Conservation (phyloP, 2,329 filamentous ascomycete genomes). For the Aspergillus calidoustus region DNA sequence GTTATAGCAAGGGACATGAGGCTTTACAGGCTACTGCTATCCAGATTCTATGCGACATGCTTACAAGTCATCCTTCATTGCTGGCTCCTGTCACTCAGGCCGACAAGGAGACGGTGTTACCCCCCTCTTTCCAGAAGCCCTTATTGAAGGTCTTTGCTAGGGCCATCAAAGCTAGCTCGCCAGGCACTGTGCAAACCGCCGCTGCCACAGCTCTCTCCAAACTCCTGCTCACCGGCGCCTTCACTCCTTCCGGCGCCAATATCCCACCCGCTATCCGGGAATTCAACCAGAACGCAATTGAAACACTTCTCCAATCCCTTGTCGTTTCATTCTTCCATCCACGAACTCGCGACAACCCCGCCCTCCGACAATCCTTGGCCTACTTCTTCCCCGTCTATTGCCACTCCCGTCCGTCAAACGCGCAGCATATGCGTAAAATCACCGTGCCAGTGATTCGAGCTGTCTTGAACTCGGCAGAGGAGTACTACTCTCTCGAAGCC, state of each 20-base stretch:
- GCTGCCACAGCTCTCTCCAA: conserved; percentile 84
- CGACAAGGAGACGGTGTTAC: conserved; percentile 55
- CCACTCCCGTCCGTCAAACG: conserved; percentile 81
- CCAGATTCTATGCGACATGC: conserved; percentile 90
- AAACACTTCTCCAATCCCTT: conserved; percentile 79
- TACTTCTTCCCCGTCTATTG: conserved; percentile 97
- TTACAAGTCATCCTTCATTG: conserved; percentile 84
- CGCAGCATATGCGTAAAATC: conserved; percentile 76
- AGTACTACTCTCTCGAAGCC: conserved; percentile 71
- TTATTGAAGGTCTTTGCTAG: conserved; percentile 86
- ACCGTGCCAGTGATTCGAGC: conserved; percentile 75
- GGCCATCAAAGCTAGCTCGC: conserved; percentile 72
- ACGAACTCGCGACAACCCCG: conserved; percentile 76
- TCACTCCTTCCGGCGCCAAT: conserved; percentile 56
- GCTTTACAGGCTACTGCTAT: conserved; percentile 86
- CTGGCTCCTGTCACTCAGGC: conserved; percentile 60
- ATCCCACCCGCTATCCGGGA: conserved; percentile 56
- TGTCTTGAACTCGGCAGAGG: conserved; percentile 62
- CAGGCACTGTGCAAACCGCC: conserved; percentile 76
- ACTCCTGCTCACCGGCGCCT: conserved; percentile 77
- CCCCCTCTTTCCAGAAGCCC: conserved; percentile 58
- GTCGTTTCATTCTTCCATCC: conserved; percentile 90
- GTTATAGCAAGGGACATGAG: conserved; percentile 91
- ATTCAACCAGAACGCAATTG: conserved; percentile 62
- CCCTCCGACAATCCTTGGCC: conserved; percentile 81